phyloP scores from a whole-genome alignment of 164 flowering plant genomes.

The Liquidambar formosana region DNA sequence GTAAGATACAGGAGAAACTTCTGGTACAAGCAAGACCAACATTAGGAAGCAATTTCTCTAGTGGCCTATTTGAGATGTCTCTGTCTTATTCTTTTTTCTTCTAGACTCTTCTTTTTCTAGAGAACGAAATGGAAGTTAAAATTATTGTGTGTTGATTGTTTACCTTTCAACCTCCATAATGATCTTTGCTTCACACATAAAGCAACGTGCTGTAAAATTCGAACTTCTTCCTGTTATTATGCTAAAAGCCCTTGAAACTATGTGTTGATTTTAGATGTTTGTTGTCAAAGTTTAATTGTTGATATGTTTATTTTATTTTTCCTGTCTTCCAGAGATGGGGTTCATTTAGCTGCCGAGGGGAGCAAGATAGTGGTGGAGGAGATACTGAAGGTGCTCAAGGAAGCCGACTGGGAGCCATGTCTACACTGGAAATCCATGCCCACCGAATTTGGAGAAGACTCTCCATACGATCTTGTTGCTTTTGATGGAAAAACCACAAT shows the following conservation, averaged over 20 bases:
- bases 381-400: constrained; percentile 74
- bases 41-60: too few species aligned
- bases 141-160: too few species aligned
- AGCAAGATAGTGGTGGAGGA: constrained; percentile 86
- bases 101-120: too few species aligned
- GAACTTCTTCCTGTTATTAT: too few species aligned
- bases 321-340: constrained; percentile 65
- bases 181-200: too few species aligned
- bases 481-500: constrained; percentile 73
- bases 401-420: constrained; percentile 83
- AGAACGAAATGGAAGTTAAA: too few species aligned
- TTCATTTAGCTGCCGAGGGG: constrained; percentile 84
- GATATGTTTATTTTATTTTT: neutral
- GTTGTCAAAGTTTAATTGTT: neutral
- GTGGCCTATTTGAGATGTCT: too few species aligned
- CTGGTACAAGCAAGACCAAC: too few species aligned
- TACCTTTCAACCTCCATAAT: too few species aligned
- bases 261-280: neutral
- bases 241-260: neutral
- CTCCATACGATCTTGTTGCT: constrained; percentile 69
- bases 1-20: too few species aligned
- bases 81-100: too few species aligned
- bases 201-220: too few species aligned
- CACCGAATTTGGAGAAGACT: constrained; percentile 78
- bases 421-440: constrained; percentile 90